Evolutionary conservation across 805 yeast genomes (phyloP).

Genomic region (Barnettozyma populi): DNA sequence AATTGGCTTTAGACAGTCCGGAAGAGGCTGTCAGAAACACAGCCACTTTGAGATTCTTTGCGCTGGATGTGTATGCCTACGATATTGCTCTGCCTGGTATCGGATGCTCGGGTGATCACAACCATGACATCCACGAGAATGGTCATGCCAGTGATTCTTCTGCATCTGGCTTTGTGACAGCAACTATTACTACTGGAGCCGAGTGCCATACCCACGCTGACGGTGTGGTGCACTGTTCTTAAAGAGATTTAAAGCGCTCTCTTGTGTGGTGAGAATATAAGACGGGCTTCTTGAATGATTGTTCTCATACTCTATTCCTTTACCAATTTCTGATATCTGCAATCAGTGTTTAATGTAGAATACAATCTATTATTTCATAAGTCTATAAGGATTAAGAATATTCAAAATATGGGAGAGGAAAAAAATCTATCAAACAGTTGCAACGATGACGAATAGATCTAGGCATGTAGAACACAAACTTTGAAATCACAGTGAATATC

Average conservation of each 20-base stretch:
- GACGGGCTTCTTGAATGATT: neutral
- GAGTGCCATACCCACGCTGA: slow-evolving; percentile 21
- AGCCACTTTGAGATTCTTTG: slow-evolving; percentile 28
- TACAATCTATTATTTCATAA: neutral
- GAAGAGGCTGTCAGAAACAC: slow-evolving; percentile 33
- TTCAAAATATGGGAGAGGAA: neutral
- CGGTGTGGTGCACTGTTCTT: slow-evolving; percentile 18
- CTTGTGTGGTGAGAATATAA: too few species aligned
- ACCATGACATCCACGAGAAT: slow-evolving; percentile 3
- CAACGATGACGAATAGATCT: neutral
- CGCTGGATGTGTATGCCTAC: slow-evolving; percentile 29
- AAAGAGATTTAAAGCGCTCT: neutral
- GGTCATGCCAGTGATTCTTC: neutral
- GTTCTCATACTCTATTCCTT: neutral
- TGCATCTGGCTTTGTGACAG: slow-evolving; percentile 1
- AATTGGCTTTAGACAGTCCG: slow-evolving; percentile 28
- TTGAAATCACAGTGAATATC: neutral
- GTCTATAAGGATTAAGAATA: slow-evolving; percentile 1
- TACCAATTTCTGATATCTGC: too few species aligned
- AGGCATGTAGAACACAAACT: neutral
- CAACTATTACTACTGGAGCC: slow-evolving; percentile 10
- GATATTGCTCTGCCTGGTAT: slow-evolving; percentile 24
- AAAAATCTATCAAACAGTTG: neutral
- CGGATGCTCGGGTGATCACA: slow-evolving; percentile 25
- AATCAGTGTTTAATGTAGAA: too few species aligned